Percentiles rank a stretch among this genome's conserved stretches.
Evolutionary conservation across 164 flowering plant genomes (phyloP).

Genomic region (Cinnamomum micranthum): DNA sequence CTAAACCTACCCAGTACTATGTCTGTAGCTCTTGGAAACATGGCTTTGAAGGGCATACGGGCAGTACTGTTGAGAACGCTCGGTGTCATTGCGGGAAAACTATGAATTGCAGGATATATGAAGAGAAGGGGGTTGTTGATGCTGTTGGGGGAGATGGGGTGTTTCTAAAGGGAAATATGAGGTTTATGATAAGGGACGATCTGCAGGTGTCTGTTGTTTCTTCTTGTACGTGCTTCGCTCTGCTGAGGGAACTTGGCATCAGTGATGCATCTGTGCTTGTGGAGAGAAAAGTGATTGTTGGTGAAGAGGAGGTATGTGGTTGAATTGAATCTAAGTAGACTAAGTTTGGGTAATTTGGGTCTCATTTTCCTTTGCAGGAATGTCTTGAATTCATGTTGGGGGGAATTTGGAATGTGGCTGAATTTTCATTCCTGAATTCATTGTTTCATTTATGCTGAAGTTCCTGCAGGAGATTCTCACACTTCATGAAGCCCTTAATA

Average conservation of each 20-base stretch:
- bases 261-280: not conserved
- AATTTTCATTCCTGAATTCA: no score
- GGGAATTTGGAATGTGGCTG: no score
- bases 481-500: no score
- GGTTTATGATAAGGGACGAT: slow-evolving; percentile 12
- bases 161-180: slow-evolving; percentile 3
- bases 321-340: no score
- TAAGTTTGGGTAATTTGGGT: not conserved
- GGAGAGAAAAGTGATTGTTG: slow-evolving; percentile 3
- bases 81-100: not conserved
- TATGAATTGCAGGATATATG: not conserved
- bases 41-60: not conserved
- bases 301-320: slow-evolving; percentile 9
- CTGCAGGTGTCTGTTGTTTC: not conserved
- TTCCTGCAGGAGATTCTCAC: no score
- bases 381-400: not conserved
- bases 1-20: not conserved
- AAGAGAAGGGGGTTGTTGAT: no score
- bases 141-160: not conserved
- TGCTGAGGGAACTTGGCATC: slow-evolving; percentile 1
- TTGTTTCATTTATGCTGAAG: no score
- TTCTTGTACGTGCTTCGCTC: not conserved
- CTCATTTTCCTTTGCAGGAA: not conserved
- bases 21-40: not conserved
- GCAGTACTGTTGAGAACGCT: not conserved